Conservation (phyloP, 495 filamentous ascomycete genomes). For the Xylaria longipes region DNA sequence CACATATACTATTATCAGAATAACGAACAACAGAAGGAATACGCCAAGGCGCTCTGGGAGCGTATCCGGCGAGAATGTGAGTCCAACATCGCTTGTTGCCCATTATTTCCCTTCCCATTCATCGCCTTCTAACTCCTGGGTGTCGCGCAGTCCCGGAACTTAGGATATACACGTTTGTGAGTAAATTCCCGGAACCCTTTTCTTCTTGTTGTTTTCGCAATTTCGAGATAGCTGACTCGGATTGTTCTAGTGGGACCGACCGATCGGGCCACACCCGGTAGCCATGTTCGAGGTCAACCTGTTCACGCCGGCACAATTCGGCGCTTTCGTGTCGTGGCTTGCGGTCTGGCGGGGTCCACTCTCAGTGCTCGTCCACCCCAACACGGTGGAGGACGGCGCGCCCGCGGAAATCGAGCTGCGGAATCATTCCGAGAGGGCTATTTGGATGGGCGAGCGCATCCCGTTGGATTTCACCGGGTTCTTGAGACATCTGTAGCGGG, state of each 20-base stretch:
- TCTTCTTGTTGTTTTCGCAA: no score
- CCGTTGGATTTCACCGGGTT: conserved; percentile 60
- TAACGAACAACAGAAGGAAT: conserved; percentile 65
- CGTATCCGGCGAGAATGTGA: conserved; percentile 81
- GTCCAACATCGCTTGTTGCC: conserved; percentile 18
- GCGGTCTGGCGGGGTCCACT: conserved; percentile 83
- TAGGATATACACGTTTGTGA: conserved; percentile 76
- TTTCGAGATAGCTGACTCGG: no score
- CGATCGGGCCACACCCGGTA: conserved; percentile 81
- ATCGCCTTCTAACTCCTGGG: not conserved
- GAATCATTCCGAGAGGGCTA: conserved; percentile 78
- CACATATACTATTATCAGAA: conserved; percentile 82
- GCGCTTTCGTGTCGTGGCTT: conserved; percentile 86
- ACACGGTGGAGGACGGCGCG: conserved; percentile 60
- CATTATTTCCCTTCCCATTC: not conserved
- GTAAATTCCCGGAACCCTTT: no score
- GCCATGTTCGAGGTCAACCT: conserved; percentile 95
- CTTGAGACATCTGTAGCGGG: not conserved
- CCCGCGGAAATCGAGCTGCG: conserved; percentile 55
- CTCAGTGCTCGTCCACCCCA: conserved; percentile 81
- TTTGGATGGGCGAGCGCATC: conserved; percentile 81
- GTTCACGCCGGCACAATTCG: conserved; percentile 84
- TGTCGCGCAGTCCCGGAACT: conserved; percentile 77
- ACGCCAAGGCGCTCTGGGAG: conserved; percentile 75
- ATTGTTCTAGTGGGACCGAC: conserved; percentile 78